Base-by-base conservation (phyloP, 2,329 filamentous ascomycete genomes). In the Fusarium neocosmosporiellum region DNA sequence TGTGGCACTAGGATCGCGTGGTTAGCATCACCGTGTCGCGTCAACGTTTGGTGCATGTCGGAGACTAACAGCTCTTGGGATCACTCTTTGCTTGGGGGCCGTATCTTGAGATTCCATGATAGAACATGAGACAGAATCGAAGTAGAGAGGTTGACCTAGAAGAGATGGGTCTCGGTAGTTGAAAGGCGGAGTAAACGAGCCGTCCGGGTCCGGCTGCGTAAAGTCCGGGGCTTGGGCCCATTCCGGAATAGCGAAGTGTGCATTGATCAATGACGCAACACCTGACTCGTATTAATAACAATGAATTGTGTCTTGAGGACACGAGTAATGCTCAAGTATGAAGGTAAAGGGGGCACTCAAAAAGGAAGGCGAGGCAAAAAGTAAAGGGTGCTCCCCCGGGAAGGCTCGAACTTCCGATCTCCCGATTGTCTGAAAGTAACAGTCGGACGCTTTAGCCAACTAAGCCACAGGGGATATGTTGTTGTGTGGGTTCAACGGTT, bases 361-460 rank as follows among this genome's bases (percentile, higher is more conserved):
- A 53, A 53, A 33, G n/a, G 18, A 33, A 14, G 14, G 7, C 7
- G 5, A 53, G 11, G n/a, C 18, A 53, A 53, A 53, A 53, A 33
- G 27, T 20, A 16, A 0, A 20, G 18, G 18, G 3, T 31, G 16
- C 69, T 77, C 75, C 75, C 75, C 75, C 75, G 75, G 75, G 70
- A 77, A 78, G 75, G 75, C 69, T 77, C 76, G 75, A 77, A 77
- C 75, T 77, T 75, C 72, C 74, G 75, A 77, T 77, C 75, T 77
- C 74, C 72, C 75, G 75, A 77, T 77, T 74, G 73, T 74, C 73
- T 74, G 62, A 48, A 63, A 70, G 67, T 74, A 74, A 74, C 72
- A 74, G 72, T 74, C 72, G 72, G 72, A 74, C 72, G 72, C 72
- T 74, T 74, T 74, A 72, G 69, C 72, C 72, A 74, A 74, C 72